Evolutionary conservation across 768 basidiomycete species (phyloP).

Genomic region (Lentinula lateritia): DNA sequence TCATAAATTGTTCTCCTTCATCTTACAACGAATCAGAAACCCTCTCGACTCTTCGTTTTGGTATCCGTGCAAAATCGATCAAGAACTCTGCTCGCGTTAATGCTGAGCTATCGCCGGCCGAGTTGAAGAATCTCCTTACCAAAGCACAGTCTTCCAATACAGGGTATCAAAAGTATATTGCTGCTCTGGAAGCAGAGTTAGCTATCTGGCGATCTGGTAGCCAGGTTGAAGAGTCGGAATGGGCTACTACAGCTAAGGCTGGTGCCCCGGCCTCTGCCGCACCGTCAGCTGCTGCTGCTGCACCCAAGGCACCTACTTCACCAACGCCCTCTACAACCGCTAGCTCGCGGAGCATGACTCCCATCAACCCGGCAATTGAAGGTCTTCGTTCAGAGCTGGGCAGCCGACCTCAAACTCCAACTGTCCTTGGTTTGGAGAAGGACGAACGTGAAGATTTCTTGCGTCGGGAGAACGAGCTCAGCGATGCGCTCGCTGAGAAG

Average conservation of each 20-base stretch:
- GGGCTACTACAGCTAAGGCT: constrained; percentile 68
- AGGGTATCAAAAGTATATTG: constrained; percentile 80
- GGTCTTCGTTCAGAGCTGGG: constrained; percentile 67
- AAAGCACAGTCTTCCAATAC: constrained; percentile 87
- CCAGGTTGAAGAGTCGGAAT: constrained; percentile 75
- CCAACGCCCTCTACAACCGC: constrained; percentile 48
- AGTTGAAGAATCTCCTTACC: constrained; percentile 87
- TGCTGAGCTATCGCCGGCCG: constrained; percentile 92
- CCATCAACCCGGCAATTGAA: constrained; percentile 70
- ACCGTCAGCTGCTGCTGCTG: constrained; percentile 37
- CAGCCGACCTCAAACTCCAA: constrained; percentile 90
- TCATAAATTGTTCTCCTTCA: constrained; percentile 98
- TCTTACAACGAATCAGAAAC: constrained; percentile 98
- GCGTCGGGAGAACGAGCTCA: constrained; percentile 93
- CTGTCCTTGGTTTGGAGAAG: constrained; percentile 82
- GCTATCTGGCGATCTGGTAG: constrained; percentile 87
- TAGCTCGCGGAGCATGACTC: constrained; percentile 56
- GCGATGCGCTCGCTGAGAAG: constrained; percentile 87
- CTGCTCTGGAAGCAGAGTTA: constrained; percentile 87
- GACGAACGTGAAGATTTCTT: constrained; percentile 98
- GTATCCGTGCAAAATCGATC: constrained; percentile 99
- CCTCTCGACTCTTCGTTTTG: constrained; percentile 93
- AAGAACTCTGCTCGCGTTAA: constrained; percentile 99
- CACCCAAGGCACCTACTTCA: constrained; percentile 59
- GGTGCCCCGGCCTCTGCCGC: constrained; percentile 28